Base-by-base conservation (phyloP, 129 eudicot species). In the Lactuca saligna region DNA sequence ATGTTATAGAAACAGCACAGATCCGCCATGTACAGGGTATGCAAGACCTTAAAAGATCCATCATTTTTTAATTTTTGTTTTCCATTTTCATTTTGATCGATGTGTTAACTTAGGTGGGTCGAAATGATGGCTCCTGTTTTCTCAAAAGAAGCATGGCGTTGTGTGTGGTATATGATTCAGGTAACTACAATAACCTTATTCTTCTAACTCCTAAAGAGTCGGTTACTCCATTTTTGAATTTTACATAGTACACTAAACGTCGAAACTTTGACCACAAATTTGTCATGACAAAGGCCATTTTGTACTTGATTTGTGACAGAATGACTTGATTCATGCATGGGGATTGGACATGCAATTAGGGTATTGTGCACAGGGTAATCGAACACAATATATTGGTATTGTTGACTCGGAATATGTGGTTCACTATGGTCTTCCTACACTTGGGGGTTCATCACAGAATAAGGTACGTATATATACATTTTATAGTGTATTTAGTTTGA, bases 81-180 rank as follows among this genome's bases (percentile, higher is more conserved):
- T 46, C 12, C 12, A 35, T 46, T 46, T 46, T 46, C 51, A 46
- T 46, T 46, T 46, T 46, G 0, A 39, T 46, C 31, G 61, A 50
- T 49, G 49, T 35, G 49, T 57, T 44, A 35, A 60, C 33, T 35
- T 83, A 91, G 97, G 82, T 91, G 86, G 83, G 96, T 91, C 48
- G 96, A 90, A 75, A 86, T 86, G 88, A 92, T 92, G 98, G 98
- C 98, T 73, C 96, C 98, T 8, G 98, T 92, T 9, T 92, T 92
- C 79, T 92, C 98, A 33, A 80, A 76, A 60, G 84, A 77, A 79
- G 84, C 98, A 17, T 92, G 98, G 98, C 95, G 87, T 16, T 92
- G 98, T 51, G 86, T 79, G 3, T 92, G 98, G 98, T 72, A 92
- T 76, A 73, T 92, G 91, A 92, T 92, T 73, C 98, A 92, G 98